These are phyloP conservation scores for Nannochloropsis oceanica DNA, from an alignment of 108 stramenopile species.

Conservation along the genomic window DNA sequence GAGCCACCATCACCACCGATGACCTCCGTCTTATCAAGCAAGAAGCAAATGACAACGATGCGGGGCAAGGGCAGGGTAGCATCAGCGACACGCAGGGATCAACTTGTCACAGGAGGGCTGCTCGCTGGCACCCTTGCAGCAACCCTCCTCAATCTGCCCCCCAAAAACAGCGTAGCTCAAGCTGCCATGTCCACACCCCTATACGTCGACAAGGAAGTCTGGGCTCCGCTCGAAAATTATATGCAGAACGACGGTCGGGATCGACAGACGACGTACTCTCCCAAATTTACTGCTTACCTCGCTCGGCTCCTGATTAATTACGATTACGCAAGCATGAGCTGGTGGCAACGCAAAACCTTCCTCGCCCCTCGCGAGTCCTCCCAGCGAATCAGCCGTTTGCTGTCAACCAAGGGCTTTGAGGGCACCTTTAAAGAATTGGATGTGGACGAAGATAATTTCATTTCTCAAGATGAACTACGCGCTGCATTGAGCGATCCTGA, in stretches of 20 bases:
- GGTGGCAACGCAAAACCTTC: neutral
- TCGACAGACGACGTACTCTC: conserved; percentile 18
- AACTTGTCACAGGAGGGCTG: neutral
- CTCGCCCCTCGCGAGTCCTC: neutral
- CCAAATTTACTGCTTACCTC: conserved; percentile 20
- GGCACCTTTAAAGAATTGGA: neutral
- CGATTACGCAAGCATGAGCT: conserved; percentile 5
- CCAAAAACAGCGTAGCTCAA: neutral
- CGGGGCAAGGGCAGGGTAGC: too few species aligned
- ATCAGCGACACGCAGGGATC: neutral
- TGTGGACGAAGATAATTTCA: neutral
- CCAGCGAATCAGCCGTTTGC: neutral
- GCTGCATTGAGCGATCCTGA: neutral
- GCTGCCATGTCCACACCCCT: neutral
- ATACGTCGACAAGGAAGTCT: conserved; percentile 2
- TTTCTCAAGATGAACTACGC: neutral
- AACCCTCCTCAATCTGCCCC: neutral
- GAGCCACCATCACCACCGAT: too few species aligned
- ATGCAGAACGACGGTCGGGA: conserved; percentile 4
- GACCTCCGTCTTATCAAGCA: too few species aligned
- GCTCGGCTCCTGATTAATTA: conserved; percentile 27
- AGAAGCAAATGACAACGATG: too few species aligned
- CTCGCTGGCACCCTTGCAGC: neutral
- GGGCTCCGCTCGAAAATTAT: conserved; percentile 16
- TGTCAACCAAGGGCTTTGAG: neutral